Percentiles rank a stretch among this genome's conserved stretches.
Evolutionary conservation across 192 early-diverging fungal genomes (phyloP).

Genomic region (Radiomyces spectabilis): DNA sequence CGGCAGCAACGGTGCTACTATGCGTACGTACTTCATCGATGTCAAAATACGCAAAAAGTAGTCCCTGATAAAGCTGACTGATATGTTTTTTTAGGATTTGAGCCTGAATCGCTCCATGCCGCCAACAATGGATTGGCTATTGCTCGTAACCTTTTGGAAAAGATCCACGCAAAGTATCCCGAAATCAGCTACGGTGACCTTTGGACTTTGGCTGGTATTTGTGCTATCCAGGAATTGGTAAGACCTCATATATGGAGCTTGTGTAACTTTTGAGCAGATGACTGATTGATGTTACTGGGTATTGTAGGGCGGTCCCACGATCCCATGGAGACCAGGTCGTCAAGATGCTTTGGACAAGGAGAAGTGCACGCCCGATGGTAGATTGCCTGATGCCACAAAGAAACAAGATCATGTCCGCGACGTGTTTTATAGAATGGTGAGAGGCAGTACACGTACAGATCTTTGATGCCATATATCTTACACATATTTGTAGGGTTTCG

Average conservation of each 20-base stretch:
- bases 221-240: conserved; percentile 65
- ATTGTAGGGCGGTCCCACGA: conserved; percentile 59
- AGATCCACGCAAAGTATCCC: conserved; percentile 76
- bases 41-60: background rate
- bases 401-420: conserved; percentile 63
- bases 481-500: conserved; percentile 32
- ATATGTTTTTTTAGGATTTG: conserved; percentile 30
- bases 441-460: background rate
- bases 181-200: conserved; percentile 79
- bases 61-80: background rate
- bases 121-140: conserved; percentile 73
- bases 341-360: conserved; percentile 30
- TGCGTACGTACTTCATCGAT: conserved; percentile 48
- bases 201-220: conserved; percentile 74
- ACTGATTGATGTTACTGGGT: background rate
- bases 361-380: conserved; percentile 62
- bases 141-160: conserved; percentile 63
- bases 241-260: too few relatives aligned
- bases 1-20: conserved; percentile 70
- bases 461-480: background rate
- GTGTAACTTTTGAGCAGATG: too few relatives aligned
- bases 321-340: conserved; percentile 72
- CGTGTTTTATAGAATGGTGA: conserved; percentile 75
- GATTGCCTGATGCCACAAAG: conserved; percentile 67
- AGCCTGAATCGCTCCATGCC: conserved; percentile 54